Percentiles rank a stretch among this genome's conserved stretches.
Conservation (phyloP, 2,329 filamentous ascomycete genomes). For the Ophiocordyceps camponoti-rufipedis region DNA sequence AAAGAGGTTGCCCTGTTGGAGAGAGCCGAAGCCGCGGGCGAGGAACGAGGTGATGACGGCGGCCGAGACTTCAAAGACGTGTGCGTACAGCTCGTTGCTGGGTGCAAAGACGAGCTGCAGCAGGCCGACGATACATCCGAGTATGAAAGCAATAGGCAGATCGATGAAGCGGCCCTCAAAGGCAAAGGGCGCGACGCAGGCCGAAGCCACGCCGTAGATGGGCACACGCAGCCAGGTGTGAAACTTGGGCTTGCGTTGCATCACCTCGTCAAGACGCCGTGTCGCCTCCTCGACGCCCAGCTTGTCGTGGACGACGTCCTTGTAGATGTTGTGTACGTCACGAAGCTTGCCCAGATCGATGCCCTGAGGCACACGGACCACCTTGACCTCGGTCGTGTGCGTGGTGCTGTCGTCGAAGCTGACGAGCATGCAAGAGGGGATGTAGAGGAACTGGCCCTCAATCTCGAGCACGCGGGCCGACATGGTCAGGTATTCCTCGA, state of each 20-base stretch:
- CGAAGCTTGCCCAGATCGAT: conserved; percentile 57
- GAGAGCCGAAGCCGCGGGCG: conserved; percentile 50
- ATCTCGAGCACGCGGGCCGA: conserved; percentile 77
- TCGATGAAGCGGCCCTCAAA: conserved; percentile 64
- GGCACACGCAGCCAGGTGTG: conserved; percentile 37
- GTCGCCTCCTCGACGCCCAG: conserved; percentile 55
- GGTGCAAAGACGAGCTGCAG: conserved; percentile 61
- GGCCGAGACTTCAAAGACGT: conserved; percentile 33
- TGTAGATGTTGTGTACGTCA: conserved; percentile 62
- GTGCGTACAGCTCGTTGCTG: conserved; percentile 49
- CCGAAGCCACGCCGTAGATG: conserved; percentile 60
- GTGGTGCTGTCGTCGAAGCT: conserved; percentile 63
- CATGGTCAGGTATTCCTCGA: conserved; percentile 87
- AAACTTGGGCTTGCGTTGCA: conserved; percentile 25
- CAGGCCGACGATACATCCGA: conserved; percentile 56
- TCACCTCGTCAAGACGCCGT: conserved; percentile 36
- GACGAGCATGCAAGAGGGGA: conserved; percentile 87
- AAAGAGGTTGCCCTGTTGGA: conserved; percentile 37
- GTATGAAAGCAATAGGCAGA: conserved; percentile 55
- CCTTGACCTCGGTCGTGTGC: conserved; percentile 64
- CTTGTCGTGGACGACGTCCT: conserved; percentile 65
- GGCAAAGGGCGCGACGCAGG: conserved; percentile 60
- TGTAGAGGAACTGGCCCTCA: conserved; percentile 75
- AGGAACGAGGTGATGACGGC: conserved; percentile 50
- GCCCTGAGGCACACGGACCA: conserved; percentile 49